Percentiles rank a stretch among this genome's conserved stretches.
These are phyloP conservation scores for Cercospora nicotianae DNA, from an alignment of 2,329 filamentous ascomycete genomes.

Conservation along the genomic window DNA sequence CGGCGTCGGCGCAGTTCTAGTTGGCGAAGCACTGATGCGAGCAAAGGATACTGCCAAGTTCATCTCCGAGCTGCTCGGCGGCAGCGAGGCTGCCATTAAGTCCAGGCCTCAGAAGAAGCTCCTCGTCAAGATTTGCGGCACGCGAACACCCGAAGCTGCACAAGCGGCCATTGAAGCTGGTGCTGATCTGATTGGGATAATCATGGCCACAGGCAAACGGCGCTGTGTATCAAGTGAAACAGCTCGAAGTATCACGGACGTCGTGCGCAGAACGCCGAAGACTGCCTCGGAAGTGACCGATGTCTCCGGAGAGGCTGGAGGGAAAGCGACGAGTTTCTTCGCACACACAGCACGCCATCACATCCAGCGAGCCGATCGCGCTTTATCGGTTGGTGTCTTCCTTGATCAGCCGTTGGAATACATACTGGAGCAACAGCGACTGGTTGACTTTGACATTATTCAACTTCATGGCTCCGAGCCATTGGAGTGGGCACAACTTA, in stretches of 20 bases:
- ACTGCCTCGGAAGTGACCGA: conserved; percentile 30
- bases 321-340: conserved; percentile 68
- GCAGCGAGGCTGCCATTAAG: conserved; percentile 39
- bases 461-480: conserved; percentile 93
- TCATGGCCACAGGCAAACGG: conserved; percentile 77
- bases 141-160: conserved; percentile 77
- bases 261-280: conserved; percentile 62
- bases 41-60: conserved; percentile 79
- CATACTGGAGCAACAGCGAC: conserved; percentile 73
- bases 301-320: conserved; percentile 22
- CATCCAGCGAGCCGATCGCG: conserved; percentile 57
- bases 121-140: conserved; percentile 94
- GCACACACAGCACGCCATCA: conserved; percentile 52
- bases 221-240: conserved; percentile 77
- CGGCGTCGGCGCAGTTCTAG: conserved; percentile 87
- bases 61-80: conserved; percentile 77
- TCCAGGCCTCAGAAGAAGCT: conserved; percentile 44
- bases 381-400: conserved; percentile 90
- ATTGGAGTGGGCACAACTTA: conserved; percentile 82
- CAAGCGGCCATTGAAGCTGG: conserved; percentile 77
- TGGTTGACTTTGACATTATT: conserved; percentile 79
- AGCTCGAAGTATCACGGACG: conserved; percentile 75
- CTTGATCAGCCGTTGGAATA: conserved; percentile 84
- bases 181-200: conserved; percentile 91
- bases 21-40: conserved; percentile 94